Base-by-base conservation (phyloP, 352 stramenopile genomes). In the Phytophthora nicotianae region DNA sequence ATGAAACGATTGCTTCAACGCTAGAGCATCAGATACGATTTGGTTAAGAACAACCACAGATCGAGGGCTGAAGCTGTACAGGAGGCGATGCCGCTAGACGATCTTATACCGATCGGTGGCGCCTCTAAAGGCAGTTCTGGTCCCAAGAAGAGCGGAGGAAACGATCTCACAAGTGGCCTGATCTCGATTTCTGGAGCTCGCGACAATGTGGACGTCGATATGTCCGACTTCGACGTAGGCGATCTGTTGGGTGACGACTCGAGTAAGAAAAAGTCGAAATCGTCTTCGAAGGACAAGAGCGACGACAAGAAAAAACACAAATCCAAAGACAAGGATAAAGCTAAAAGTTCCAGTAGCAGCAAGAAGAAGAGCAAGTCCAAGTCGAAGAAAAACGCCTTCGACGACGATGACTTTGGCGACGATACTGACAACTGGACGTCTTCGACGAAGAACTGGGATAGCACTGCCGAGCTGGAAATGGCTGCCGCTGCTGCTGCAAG, bases 321-420 rank as follows among this genome's bases (percentile, higher is more conserved):
- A 29, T 58, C 64, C 17, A 56, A 70, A 58, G 50, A 60, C 27
- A 79, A 75, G 42, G 57, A 38, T 5, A 38, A 38, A n/a, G n/a
- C 67, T 23, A 75, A 67, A 23, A 72, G 17, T 35, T 53, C 65
- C 6, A 71, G 65, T 26, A 55, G 62, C 59, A 72, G 69, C 46
- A 69, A 77, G 54, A 75, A 81, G 46, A 73, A 83, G 48, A 77
- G 68, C 52, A 81, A 86, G 58, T 73, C 74, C 19, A 87, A 87
- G 53, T 65, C 68, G 14, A 77, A 81, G 52, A 70, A 58, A 51
- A 75, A 16, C 47, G 55, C 43, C 40, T 63, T 74, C 9, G 62
- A 70, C 6, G 63, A 84, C 16, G 63, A 69, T 11, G 74, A 71
- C 19, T 62, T 64, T n/a, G 52, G 48, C 2, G 42, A 62, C 24